These are phyloP conservation scores for Sporothrix euskadiensis DNA, from an alignment of 2,329 filamentous ascomycete species.

Conservation along the genomic window DNA sequence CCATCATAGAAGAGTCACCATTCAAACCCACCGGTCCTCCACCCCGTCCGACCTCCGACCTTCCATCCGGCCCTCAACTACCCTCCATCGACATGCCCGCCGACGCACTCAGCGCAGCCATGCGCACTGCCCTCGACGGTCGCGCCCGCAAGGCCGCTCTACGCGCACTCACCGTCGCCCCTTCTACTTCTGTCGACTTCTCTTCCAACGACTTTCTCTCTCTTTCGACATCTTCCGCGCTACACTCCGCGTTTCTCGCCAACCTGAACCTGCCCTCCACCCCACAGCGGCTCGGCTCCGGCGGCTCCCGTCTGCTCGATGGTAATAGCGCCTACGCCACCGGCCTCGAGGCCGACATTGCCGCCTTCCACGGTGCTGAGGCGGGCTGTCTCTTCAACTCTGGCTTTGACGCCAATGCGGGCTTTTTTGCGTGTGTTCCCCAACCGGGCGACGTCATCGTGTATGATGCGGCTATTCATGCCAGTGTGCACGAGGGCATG, in stretches of 20 bases:
- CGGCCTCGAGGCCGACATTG: slow-evolving; percentile 49
- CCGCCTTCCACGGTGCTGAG: slow-evolving; percentile 49
- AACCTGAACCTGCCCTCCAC: not conserved
- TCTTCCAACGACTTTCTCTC: slow-evolving; percentile 81
- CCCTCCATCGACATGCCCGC: not conserved
- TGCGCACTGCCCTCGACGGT: not conserved
- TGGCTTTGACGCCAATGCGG: slow-evolving; percentile 67
- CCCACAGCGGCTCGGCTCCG: not conserved
- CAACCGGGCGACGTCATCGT: slow-evolving; percentile 64
- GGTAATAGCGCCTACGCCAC: slow-evolving; percentile 44
- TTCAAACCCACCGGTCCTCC: too few relatives aligned
- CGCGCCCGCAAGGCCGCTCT: slow-evolving; percentile 18
- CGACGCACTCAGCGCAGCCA: not conserved
- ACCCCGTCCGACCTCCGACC: not conserved
- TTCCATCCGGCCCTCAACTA: not conserved
- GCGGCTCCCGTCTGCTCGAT: slow-evolving; percentile 4
- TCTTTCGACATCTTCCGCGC: slow-evolving; percentile 50
- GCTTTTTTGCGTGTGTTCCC: slow-evolving; percentile 61
- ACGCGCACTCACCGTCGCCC: slow-evolving; percentile 14
- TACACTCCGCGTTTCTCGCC: slow-evolving; percentile 48
- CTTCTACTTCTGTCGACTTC: slow-evolving; percentile 55
- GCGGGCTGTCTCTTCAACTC: slow-evolving; percentile 57
- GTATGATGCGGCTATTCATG: slow-evolving; percentile 75
- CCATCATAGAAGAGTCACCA: not conserved
- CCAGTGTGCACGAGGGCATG: slow-evolving; percentile 79